phyloP scores from a whole-genome alignment of 306 rosid species.

The Vicia faba region DNA sequence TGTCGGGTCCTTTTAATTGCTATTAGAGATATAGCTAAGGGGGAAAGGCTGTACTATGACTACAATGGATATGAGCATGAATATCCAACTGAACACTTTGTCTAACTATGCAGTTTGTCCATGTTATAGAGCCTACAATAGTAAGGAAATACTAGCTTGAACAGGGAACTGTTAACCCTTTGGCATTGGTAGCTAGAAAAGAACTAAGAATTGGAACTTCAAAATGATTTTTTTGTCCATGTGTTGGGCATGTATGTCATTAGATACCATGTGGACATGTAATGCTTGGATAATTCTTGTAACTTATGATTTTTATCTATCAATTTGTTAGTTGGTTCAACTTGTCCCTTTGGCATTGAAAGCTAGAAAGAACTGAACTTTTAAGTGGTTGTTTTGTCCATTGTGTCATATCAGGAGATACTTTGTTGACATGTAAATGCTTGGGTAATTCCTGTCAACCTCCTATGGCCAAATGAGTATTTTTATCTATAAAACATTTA shows the following conservation, averaged over 20 bases:
- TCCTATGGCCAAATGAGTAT: background rate
- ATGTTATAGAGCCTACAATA: background rate
- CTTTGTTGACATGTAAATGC: background rate
- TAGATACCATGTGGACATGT: background rate
- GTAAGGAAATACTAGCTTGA: background rate
- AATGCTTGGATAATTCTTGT: background rate
- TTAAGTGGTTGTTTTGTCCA: background rate
- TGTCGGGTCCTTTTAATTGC: constrained; percentile 80
- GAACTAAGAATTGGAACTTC: background rate
- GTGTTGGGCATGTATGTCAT: background rate
- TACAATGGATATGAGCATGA: constrained; percentile 89
- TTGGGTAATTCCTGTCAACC: background rate
- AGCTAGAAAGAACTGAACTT: background rate
- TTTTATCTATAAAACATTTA: background rate
- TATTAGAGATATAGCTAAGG: constrained; percentile 81
- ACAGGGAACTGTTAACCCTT: background rate
- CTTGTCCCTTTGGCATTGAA: background rate
- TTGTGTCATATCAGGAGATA: background rate
- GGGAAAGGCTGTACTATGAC: constrained; percentile 93
- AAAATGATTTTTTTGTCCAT: background rate
- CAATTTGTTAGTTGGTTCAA: background rate
- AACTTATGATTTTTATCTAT: background rate
- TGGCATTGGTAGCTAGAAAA: background rate
- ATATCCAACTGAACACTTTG: constrained; percentile 91
- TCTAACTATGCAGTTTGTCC: constrained; percentile 35